Conservation (phyloP, 352 stramenopile genomes). For the Phytophthora syringae region DNA sequence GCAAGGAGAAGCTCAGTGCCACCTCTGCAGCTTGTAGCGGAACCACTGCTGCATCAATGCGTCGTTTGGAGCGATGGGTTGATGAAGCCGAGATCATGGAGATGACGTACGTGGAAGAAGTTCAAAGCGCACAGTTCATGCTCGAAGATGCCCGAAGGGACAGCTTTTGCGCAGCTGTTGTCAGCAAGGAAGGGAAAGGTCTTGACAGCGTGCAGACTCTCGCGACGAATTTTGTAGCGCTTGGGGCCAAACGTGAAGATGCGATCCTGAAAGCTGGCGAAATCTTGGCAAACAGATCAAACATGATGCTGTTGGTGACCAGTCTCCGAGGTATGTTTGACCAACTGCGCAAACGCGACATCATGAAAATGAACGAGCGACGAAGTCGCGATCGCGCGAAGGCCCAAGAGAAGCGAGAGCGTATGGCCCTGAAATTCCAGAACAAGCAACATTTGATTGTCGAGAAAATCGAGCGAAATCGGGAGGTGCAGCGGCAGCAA, state of each 20-base stretch:
- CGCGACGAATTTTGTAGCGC: slow-evolving; percentile 64
- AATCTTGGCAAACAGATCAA: slow-evolving; percentile 81
- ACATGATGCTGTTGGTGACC: slow-evolving; percentile 77
- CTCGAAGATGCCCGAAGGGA: slow-evolving; percentile 70
- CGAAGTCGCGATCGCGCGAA: slow-evolving; percentile 64
- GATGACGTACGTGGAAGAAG: slow-evolving; percentile 76
- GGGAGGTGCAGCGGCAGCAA: slow-evolving; percentile 52
- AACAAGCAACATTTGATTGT: slow-evolving; percentile 67
- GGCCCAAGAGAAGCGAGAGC: slow-evolving; percentile 63
- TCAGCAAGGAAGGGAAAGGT: slow-evolving; percentile 61
- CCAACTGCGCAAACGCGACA: slow-evolving; percentile 70
- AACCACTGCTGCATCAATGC: slow-evolving; percentile 43
- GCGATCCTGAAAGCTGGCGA: slow-evolving; percentile 80
- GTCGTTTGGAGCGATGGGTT: slow-evolving; percentile 63
- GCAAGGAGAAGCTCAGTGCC: slow-evolving; percentile 28
- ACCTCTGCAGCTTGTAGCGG: slow-evolving; percentile 26
- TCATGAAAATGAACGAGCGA: slow-evolving; percentile 82
- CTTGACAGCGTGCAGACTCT: slow-evolving; percentile 71
- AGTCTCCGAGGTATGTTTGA: slow-evolving; percentile 76
- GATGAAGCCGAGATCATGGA: slow-evolving; percentile 72
- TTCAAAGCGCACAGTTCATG: slow-evolving; percentile 73
- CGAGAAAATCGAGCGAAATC: slow-evolving; percentile 70
- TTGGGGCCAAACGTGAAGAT: slow-evolving; percentile 67
- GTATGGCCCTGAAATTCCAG: slow-evolving; percentile 69
- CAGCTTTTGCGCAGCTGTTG: slow-evolving; percentile 65